Evolutionary conservation across 2,329 filamentous ascomycete species (phyloP).

Genomic region (Fusarium burgessii): DNA sequence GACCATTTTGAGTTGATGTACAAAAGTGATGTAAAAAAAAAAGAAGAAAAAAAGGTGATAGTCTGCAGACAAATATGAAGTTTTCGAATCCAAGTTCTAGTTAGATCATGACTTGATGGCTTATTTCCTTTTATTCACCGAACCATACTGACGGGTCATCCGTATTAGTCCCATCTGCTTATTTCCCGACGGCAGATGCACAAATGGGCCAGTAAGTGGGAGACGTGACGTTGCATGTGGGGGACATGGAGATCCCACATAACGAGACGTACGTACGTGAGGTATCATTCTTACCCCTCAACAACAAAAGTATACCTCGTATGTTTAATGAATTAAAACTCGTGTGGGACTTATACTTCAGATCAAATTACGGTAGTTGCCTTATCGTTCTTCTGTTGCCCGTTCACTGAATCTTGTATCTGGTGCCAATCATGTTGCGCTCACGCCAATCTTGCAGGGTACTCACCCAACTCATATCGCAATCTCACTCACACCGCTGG

Average conservation of each 20-base stretch:
- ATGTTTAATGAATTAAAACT: neutral
- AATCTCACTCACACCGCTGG: neutral
- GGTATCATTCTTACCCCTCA: neutral
- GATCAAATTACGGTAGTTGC: neutral
- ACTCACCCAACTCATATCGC: accelerated
- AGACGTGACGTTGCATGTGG: neutral
- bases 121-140: neutral
- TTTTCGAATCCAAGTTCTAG: too few relatives aligned
- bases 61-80: too few relatives aligned
- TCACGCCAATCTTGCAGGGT: neutral
- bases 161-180: neutral
- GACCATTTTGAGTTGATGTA: neutral
- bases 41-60: too few relatives aligned
- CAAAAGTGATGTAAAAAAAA: too few relatives aligned
- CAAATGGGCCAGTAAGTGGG: neutral
- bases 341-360: neutral
- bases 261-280: neutral
- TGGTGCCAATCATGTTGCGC: neutral
- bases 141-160: too few relatives aligned
- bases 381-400: accelerated
- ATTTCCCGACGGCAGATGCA: neutral
- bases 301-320: neutral
- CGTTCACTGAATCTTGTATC: accelerated
- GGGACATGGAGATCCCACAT: neutral
- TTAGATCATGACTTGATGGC: neutral